Evolutionary conservation across 805 yeast species (phyloP), one percentile per base, ranked within the genome.

Genomic region (Metschnikowia drakensbergensis): DNA sequence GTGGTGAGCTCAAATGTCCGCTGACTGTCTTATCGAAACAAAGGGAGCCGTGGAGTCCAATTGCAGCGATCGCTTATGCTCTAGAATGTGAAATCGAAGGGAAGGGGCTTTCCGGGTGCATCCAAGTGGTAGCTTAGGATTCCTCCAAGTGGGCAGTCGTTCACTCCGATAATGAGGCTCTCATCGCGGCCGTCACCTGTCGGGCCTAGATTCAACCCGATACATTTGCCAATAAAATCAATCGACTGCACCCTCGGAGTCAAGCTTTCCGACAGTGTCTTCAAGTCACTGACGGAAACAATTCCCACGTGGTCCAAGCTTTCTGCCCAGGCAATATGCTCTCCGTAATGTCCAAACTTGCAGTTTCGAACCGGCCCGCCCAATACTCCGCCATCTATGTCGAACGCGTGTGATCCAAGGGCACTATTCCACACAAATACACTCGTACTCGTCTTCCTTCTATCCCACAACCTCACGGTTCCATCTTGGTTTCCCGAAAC

Each of bases 401-500:
- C 52, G 33, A 51, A 53, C 4, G 52, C 50, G n/a, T 45, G 45
- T 4, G 65, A 53, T 32, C 75, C 66, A 48, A 64, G 43, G 37
- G 72, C 58, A 39, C 75, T 65, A 54, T 57, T 65, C 74, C 75
- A 71, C 37, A 69, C 54, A 50, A 57, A 61, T 11, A 65, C 39
- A 23, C 65, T 58, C 42, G 53, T 45, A 5, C 53, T 50, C n/a
- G 63, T 36, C 46, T 54, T 64, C 42, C 87, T 58, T 36, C 71
- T 59, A 61, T 82, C 86, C 72, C 77, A 80, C 6, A 81, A 53
- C 36, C 79, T 65, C 9, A 81, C 73, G 6, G 82, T 73, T 2
- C 82, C 76, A 60, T 82, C 87, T 59, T 82, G 86, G 55, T 75
- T 79, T 5, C 86, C 86, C 0, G 84, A 76, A 4, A 79, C 75